Percentiles rank a stretch among this genome's conserved stretches.
Evolutionary conservation across 306 rosid genomes (phyloP).

Genomic region (Trifolium subterraneum): DNA sequence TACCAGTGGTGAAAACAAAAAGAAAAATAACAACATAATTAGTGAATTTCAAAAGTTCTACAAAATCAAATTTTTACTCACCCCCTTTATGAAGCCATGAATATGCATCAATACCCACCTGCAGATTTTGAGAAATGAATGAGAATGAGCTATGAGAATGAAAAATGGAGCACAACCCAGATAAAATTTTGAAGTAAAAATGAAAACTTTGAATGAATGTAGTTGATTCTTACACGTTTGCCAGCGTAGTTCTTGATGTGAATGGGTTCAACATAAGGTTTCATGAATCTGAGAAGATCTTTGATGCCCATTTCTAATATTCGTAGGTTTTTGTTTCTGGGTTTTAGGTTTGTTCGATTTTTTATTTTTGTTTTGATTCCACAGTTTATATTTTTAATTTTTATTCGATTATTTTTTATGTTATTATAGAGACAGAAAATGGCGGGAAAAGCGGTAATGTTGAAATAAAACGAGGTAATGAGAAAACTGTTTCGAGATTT

Average conservation of each 20-base stretch:
- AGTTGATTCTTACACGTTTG: slow-evolving; percentile 60
- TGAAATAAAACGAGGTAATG: slow-evolving; percentile 42
- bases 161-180: not conserved
- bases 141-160: not conserved
- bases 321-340: slow-evolving; percentile 34
- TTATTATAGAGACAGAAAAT: slow-evolving; percentile 45
- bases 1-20: no score
- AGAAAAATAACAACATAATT: slow-evolving; percentile 1
- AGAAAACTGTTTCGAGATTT: not conserved
- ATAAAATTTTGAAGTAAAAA: slow-evolving; percentile 15
- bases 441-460: slow-evolving; percentile 67
- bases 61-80: slow-evolving; percentile 35
- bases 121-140: slow-evolving; percentile 29
- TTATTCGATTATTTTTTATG: not conserved
- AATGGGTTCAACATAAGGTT: slow-evolving; percentile 69
- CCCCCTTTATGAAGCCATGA: slow-evolving; percentile 99
- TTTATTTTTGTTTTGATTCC: no score
- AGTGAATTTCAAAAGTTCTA: not conserved
- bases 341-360: slow-evolving; percentile 40
- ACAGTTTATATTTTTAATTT: not conserved
- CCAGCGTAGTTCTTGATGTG: slow-evolving; percentile 81
- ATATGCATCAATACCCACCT: slow-evolving; percentile 98
- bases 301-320: slow-evolving; percentile 76
- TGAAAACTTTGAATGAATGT: slow-evolving; percentile 25
- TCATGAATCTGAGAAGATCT: slow-evolving; percentile 94